Conservation (phyloP, 768 basidiomycete genomes). For the Suillus weaverae region DNA sequence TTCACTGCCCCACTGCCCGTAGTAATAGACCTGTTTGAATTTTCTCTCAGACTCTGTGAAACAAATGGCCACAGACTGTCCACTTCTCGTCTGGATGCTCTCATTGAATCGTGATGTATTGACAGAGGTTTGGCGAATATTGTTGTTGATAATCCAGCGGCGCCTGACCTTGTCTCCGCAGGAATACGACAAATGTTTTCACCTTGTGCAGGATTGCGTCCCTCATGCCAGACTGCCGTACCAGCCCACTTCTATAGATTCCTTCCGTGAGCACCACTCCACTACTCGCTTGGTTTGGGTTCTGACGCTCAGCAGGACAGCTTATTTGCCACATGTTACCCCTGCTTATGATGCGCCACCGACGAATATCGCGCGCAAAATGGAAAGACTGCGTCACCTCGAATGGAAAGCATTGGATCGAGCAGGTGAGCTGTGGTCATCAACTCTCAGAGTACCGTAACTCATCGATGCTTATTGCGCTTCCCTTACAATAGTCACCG, state of each 20-base stretch:
- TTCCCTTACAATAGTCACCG: slow-evolving; percentile 38
- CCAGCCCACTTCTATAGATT: slow-evolving; percentile 58
- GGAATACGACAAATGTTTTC: slow-evolving; percentile 74
- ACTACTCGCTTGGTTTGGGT: background rate
- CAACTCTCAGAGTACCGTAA: slow-evolving; percentile 3
- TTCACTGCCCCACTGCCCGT: background rate
- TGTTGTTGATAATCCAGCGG: slow-evolving; percentile 1
- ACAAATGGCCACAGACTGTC: slow-evolving; percentile 47
- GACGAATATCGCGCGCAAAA: slow-evolving; percentile 71
- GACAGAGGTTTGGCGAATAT: slow-evolving; percentile 44
- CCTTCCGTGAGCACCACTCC: slow-evolving; percentile 56
- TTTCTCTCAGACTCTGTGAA: background rate
- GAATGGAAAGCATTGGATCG: slow-evolving; percentile 80
- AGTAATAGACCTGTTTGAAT: background rate
- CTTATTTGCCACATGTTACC: slow-evolving; percentile 75
- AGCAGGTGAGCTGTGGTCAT: slow-evolving; percentile 50
- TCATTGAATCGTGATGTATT: slow-evolving; percentile 74
- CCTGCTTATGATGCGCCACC: slow-evolving; percentile 82
- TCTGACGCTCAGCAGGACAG: slow-evolving; percentile 46
- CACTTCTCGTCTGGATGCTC: slow-evolving; percentile 80
- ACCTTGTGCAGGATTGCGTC: slow-evolving; percentile 60
- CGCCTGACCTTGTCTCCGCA: slow-evolving; percentile 26
- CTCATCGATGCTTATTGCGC: slow-evolving; percentile 9
- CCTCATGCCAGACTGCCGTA: slow-evolving; percentile 55
- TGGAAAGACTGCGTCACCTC: slow-evolving; percentile 66